These are phyloP conservation scores for Maudiozyma barnettii DNA, from an alignment of 805 yeast genomes.

Conservation along the genomic window DNA sequence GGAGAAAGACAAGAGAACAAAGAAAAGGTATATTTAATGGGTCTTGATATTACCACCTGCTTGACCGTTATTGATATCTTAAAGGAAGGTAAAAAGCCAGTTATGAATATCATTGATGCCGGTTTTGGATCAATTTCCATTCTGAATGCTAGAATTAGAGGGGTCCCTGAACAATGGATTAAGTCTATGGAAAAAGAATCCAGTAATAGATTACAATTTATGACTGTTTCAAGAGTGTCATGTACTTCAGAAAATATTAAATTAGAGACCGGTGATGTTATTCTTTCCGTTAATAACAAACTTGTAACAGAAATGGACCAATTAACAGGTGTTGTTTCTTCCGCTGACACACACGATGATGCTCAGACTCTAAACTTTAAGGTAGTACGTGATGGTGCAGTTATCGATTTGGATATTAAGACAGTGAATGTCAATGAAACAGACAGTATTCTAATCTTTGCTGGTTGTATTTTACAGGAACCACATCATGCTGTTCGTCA, in stretches of 20 bases:
- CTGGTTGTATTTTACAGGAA: slow-evolving; percentile 72
- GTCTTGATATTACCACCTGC: slow-evolving; percentile 65
- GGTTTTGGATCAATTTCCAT: slow-evolving; percentile 64
- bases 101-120: slow-evolving; percentile 63
- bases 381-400: slow-evolving; percentile 62
- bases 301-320: slow-evolving; percentile 62
- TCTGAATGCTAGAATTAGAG: slow-evolving; percentile 69
- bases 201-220: slow-evolving; percentile 60
- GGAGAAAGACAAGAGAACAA: slow-evolving; percentile 60
- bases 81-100: slow-evolving; percentile 41
- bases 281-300: slow-evolving; percentile 58
- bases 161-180: slow-evolving; percentile 85
- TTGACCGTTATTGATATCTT: slow-evolving; percentile 46
- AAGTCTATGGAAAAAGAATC: slow-evolving; percentile 51
- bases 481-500: slow-evolving; percentile 94
- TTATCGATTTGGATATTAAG: slow-evolving; percentile 51
- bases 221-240: slow-evolving; percentile 61
- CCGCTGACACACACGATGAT: slow-evolving; percentile 34
- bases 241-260: slow-evolving; percentile 34
- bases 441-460: slow-evolving; percentile 64
- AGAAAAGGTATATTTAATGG: slow-evolving; percentile 62
- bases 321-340: slow-evolving; percentile 35
- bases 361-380: slow-evolving; percentile 40
- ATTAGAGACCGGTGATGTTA: slow-evolving; percentile 59
- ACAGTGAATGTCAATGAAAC: slow-evolving; percentile 57